Base-by-base conservation (phyloP, 169 alveolate genomes). In the Perkinsus olseni region DNA sequence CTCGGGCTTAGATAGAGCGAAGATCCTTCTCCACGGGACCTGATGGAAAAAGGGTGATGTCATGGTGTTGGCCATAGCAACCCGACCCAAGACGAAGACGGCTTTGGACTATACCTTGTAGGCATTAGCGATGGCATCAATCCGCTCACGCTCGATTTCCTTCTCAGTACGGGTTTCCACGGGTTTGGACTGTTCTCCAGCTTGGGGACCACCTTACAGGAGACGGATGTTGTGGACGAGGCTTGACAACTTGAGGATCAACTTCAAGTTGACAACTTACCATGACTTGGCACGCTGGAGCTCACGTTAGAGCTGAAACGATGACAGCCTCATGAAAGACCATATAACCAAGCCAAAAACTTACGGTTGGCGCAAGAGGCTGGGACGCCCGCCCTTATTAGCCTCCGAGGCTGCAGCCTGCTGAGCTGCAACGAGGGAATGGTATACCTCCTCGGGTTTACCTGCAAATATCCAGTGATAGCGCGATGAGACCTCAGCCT, bases 61-160 rank as follows among this genome's bases (percentile, higher is more conserved):
- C n/a, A 45, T 45, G 62, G 62, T 45, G 10, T 21, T 13, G 62
- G 62, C 11, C 3, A 28, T 4, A 24, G 31, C 31, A 28, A 45
- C 62, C 6, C 6, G 62, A 17, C 6, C 6, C 62, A 6, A 45
- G 62, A 10, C 62, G 0, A 34, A n/a, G 17, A 37, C n/a, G 17
- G 48, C 6, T 36, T 36, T 20, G 31, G 38, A 6, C 38, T n/a
- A 8, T 17, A 91, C 51, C 50, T 38, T n/a, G 37, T 91, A 91
- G 48, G 51, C 28, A 50, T 91, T 91, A 17, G 74, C 92, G 74
- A 91, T 91, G 10, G 24, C 74, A 1, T 38, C 92, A 0, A 91
- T 91, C 3, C 92, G 92, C 20, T 91, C 92, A 4, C 38, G n/a
- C 74, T 91, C 92, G 21, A 28, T 39, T 31, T 91, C 92, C 92